Percentiles rank a stretch among this genome's conserved stretches.
Conservation (phyloP, 495 filamentous ascomycete species). For the Aspergillus wentii region DNA sequence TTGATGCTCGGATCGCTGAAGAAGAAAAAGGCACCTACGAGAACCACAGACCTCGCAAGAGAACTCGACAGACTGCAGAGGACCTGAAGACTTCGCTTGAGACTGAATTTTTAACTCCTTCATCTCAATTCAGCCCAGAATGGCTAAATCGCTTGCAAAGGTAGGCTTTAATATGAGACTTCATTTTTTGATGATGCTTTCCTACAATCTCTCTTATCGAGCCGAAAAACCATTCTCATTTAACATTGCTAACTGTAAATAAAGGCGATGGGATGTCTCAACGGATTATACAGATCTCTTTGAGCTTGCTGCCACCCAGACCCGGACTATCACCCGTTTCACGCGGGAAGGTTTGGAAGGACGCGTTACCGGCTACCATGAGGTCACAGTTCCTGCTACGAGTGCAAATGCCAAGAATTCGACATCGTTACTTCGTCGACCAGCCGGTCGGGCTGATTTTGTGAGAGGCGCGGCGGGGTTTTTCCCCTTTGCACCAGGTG, state of each 20-base stretch:
- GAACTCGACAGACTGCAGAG: constrained; percentile 40
- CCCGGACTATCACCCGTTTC: constrained; percentile 88
- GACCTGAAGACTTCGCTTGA: constrained; percentile 67
- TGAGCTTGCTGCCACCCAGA: constrained; percentile 83
- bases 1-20: constrained; percentile 29
- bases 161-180: constrained; percentile 25
- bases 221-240: no score
- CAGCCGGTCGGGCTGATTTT: constrained; percentile 84
- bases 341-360: constrained; percentile 89
- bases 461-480: constrained; percentile 94
- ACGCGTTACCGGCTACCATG: constrained; percentile 86
- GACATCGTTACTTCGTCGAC: constrained; percentile 83
- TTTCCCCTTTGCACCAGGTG: constrained; percentile 92
- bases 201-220: no score
- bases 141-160: constrained; percentile 90
- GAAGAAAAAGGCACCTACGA: constrained; percentile 28
- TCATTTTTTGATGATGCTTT: constrained; percentile 1
- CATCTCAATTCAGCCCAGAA: constrained; percentile 65
- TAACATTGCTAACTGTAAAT: no score
- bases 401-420: constrained; percentile 95
- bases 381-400: constrained; percentile 86
- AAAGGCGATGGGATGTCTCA: constrained; percentile 74
- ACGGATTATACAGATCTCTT: constrained; percentile 76
- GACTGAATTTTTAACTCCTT: constrained; percentile 70
- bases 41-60: constrained; percentile 49